Percentiles rank a stretch among this genome's conserved stretches.
phyloP scores from a whole-genome alignment of 495 filamentous ascomycete genomes.

The Neurospora hispaniola region DNA sequence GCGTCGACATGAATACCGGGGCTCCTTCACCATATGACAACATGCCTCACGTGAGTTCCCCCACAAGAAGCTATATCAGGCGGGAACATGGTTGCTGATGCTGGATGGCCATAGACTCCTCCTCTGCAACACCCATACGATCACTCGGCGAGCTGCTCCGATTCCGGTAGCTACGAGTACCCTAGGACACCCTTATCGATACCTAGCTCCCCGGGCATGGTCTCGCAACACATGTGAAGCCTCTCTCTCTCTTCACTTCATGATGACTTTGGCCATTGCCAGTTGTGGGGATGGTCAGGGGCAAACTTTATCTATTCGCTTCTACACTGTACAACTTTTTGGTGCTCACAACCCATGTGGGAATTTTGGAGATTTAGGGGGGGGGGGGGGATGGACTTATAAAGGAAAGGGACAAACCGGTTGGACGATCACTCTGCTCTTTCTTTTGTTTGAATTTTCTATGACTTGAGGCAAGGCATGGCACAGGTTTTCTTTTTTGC shows the following conservation, averaged over 20 bases:
- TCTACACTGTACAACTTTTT: not conserved
- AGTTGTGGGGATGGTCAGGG: not conserved
- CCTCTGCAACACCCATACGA: slow-evolving; percentile 74
- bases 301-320: not conserved
- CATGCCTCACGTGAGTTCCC: slow-evolving; percentile 58
- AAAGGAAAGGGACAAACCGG: not conserved
- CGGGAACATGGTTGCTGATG: slow-evolving; percentile 38
- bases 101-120: slow-evolving; percentile 57
- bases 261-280: not conserved
- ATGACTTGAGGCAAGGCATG: not conserved
- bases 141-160: slow-evolving; percentile 53
- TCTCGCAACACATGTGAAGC: slow-evolving; percentile 21
- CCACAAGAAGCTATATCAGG: slow-evolving; percentile 5
- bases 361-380: not conserved
- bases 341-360: not conserved
- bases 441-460: not conserved
- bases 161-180: slow-evolving; percentile 47
- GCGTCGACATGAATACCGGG: slow-evolving; percentile 51
- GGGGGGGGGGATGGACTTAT: not conserved
- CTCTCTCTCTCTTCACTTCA: not conserved
- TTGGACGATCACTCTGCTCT: not conserved
- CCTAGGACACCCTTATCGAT: slow-evolving; percentile 59
- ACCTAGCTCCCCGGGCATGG: slow-evolving; percentile 49
- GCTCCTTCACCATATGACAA: slow-evolving; percentile 49
- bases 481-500: slow-evolving; percentile 7